These are phyloP conservation scores for Hydnum rufescens DNA, from an alignment of 768 basidiomycete species.

Conservation along the genomic window DNA sequence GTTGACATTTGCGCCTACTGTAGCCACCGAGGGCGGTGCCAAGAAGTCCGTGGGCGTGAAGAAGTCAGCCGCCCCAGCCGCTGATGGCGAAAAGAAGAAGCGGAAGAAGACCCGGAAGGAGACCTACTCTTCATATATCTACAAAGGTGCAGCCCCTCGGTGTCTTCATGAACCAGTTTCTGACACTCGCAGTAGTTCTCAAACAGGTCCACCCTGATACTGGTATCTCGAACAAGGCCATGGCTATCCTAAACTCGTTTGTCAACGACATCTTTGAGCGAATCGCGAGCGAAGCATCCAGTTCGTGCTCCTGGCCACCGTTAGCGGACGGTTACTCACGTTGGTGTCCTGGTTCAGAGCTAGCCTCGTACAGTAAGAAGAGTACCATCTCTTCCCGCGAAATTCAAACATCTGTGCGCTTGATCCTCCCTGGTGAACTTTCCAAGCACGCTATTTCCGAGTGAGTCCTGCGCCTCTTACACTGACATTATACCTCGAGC, in stretches of 20 bases:
- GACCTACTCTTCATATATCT: slow-evolving; percentile 86
- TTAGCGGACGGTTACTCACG: slow-evolving; percentile 1
- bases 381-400: slow-evolving; percentile 97
- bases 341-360: slow-evolving; percentile 39
- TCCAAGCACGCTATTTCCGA: slow-evolving; percentile 90
- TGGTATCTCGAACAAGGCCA: slow-evolving; percentile 98
- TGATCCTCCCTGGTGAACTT: slow-evolving; percentile 91
- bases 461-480: slow-evolving; percentile 55
- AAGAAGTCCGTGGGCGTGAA: slow-evolving; percentile 42
- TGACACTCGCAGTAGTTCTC: slow-evolving; percentile 49
- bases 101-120: slow-evolving; percentile 67
- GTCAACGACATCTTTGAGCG: slow-evolving; percentile 92
- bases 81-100: slow-evolving; percentile 61
- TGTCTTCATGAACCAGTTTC: slow-evolving; percentile 2
- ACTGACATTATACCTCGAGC: too few relatives aligned
- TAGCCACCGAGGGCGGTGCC: slow-evolving; percentile 34
- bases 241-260: slow-evolving; percentile 92
- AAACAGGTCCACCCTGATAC: slow-evolving; percentile 98
- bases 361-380: slow-evolving; percentile 95
- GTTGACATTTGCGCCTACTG: slow-evolving; percentile 32
- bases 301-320: slow-evolving; percentile 24
- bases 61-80: slow-evolving; percentile 32
- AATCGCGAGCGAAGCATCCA: slow-evolving; percentile 81
- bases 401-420: slow-evolving; percentile 91
- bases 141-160: slow-evolving; percentile 38